These are phyloP conservation scores for Aureobasidium mangrovei DNA, from an alignment of 2,329 filamentous ascomycete species.

Conservation along the genomic window DNA sequence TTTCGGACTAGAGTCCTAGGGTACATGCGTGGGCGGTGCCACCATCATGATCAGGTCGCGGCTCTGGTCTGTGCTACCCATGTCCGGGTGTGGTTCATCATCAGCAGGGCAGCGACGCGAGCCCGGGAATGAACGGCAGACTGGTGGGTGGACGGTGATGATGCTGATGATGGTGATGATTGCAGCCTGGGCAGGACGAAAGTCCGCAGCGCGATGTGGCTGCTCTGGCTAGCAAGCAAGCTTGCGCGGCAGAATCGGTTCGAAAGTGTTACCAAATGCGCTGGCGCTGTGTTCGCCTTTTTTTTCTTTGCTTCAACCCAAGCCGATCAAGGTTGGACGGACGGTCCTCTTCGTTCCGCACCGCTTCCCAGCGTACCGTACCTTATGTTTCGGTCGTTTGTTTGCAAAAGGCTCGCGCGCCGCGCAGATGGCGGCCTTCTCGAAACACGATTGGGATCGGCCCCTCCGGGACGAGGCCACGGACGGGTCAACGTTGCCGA, in stretches of 20 bases:
- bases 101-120: constrained; percentile 1
- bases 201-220: neutral
- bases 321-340: constrained; percentile 11
- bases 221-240: neutral
- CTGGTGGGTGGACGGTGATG: neutral
- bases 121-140: constrained; percentile 5
- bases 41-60: neutral
- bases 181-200: constrained; percentile 3
- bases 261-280: neutral
- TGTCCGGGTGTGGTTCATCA: constrained; percentile 7
- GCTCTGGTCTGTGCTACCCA: constrained; percentile 11
- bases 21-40: constrained; percentile 7
- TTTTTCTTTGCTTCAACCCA: neutral
- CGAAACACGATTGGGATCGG: constrained; percentile 3
- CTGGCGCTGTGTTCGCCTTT: neutral
- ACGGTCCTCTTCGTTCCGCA: constrained; percentile 8
- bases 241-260: constrained; percentile 4
- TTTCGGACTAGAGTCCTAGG: constrained; percentile 2
- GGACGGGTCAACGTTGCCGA: constrained; percentile 12
- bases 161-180: neutral
- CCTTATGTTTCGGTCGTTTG: constrained; percentile 7
- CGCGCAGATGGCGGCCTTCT: neutral
- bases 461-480: neutral
- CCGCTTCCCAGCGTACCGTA: constrained; percentile 11
- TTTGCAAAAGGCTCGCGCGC: neutral